A percentile compares a stretch with the other conserved stretches of the same genome.
Evolutionary conservation across 2,329 filamentous ascomycete genomes (phyloP).

Genomic region (Fusarium siculi): DNA sequence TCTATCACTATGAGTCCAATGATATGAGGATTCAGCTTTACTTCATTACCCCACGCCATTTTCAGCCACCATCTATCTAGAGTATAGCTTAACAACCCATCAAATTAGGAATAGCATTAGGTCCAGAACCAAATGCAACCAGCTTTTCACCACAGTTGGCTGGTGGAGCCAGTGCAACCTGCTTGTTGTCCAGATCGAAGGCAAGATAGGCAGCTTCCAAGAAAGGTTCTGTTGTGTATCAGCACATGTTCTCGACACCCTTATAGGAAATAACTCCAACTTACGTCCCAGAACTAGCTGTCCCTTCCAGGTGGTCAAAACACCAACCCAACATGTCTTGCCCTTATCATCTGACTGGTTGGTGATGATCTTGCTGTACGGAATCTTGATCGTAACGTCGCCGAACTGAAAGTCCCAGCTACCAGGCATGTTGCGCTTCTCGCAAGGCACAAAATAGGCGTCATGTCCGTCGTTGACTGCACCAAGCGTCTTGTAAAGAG

Average conservation of each 20-base stretch:
- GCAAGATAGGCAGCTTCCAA: not conserved
- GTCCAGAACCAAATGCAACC: not conserved
- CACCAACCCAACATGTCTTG: not conserved
- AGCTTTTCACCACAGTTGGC: not conserved
- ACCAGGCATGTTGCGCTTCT: not conserved
- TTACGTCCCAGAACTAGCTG: not conserved
- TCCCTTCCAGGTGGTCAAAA: not conserved
- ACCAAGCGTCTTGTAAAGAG: not conserved
- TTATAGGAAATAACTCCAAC: accelerated
- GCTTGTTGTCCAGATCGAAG: not conserved
- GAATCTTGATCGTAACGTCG: not conserved
- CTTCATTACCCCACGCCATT: not conserved
- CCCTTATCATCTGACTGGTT: not conserved
- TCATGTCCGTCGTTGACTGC: not conserved
- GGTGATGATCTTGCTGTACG: not conserved
- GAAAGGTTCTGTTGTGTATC: not conserved
- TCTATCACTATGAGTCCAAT: too few species aligned
- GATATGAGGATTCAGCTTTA: too few species aligned
- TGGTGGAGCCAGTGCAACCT: not conserved
- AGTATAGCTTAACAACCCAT: not conserved
- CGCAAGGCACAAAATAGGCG: not conserved
- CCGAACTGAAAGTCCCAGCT: not conserved
- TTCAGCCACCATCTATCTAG: too few species aligned
- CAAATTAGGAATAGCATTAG: not conserved
- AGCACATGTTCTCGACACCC: accelerated